phyloP scores from a whole-genome alignment of 1,284 basidiomycete species.

The Microbotryomycetes sp. region DNA sequence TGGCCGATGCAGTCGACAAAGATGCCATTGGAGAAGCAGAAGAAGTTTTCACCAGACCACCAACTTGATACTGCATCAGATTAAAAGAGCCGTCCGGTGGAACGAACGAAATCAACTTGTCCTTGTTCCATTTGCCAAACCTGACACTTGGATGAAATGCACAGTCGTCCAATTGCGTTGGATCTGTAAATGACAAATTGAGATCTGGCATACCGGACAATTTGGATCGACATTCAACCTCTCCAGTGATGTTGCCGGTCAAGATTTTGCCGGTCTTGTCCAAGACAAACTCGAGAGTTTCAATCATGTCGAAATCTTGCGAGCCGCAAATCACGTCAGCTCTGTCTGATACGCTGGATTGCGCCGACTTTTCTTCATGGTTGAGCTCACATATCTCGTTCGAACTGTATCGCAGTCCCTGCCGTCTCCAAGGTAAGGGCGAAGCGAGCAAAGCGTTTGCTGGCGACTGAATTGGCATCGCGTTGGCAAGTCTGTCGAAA shows the following conservation, averaged over 20 bases:
- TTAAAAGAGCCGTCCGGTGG: constrained; percentile 31
- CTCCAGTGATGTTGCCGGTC: constrained; percentile 15
- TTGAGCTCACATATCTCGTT: constrained; percentile 35
- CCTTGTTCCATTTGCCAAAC: constrained; percentile 25
- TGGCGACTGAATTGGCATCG: constrained; percentile 3
- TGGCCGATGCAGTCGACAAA: background rate
- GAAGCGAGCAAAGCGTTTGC: constrained; percentile 28
- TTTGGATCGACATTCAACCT: constrained; percentile 17
- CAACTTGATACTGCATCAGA: constrained; percentile 12
- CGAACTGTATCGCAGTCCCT: constrained; percentile 28
- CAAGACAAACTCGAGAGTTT: constrained; percentile 19
- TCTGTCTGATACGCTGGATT: background rate
- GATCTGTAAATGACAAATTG: constrained; percentile 19
- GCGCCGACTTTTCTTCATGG: background rate
- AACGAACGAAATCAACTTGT: constrained; percentile 29
- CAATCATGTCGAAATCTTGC: constrained; percentile 29
- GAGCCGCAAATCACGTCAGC: too few relatives aligned
- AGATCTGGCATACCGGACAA: constrained; percentile 33
- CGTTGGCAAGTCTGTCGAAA: too few relatives aligned
- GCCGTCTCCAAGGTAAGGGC: constrained; percentile 29
- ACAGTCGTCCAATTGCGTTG: constrained; percentile 19
- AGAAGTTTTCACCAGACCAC: background rate
- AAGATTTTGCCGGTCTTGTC: constrained; percentile 10
- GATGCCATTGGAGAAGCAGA: background rate
- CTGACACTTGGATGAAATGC: constrained; percentile 31